phyloP scores from a whole-genome alignment of 1,139 yeast genomes.

The Lizanozyma gosingica region DNA sequence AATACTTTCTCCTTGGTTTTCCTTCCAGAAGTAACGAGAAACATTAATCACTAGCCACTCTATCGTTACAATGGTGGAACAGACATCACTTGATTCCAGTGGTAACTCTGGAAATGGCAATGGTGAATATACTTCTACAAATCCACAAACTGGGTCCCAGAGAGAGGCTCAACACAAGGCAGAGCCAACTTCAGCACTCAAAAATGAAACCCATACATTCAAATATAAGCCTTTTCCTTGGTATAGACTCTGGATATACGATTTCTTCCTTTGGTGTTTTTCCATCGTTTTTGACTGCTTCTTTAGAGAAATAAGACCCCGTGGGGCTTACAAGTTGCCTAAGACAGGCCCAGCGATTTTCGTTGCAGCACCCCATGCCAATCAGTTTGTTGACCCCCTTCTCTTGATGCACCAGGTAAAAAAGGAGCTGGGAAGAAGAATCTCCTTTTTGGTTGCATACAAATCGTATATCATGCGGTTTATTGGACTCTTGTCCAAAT shows the following conservation, averaged over 20 bases:
- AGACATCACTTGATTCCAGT: too few species aligned
- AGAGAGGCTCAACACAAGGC: too few species aligned
- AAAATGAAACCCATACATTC: neutral
- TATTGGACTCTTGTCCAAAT: slow-evolving; percentile 68
- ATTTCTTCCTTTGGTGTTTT: slow-evolving; percentile 28
- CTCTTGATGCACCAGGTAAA: slow-evolving; percentile 77
- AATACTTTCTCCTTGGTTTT: too few species aligned
- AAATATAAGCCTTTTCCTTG: neutral
- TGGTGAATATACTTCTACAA: too few species aligned
- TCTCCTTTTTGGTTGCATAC: slow-evolving; percentile 83
- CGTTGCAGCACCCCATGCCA: slow-evolving; percentile 97
- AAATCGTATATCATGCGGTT: slow-evolving; percentile 59
- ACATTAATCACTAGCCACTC: too few species aligned
- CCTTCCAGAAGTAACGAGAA: too few species aligned
- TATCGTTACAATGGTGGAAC: too few species aligned
- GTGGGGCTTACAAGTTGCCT: slow-evolving; percentile 89
- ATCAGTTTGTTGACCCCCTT: slow-evolving; percentile 91
- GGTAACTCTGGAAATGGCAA: too few species aligned
- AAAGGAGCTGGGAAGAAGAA: slow-evolving; percentile 60
- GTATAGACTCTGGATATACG: slow-evolving; percentile 12
- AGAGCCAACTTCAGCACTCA: too few species aligned
- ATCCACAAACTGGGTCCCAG: too few species aligned
- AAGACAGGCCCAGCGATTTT: slow-evolving; percentile 78
- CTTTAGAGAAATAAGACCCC: slow-evolving; percentile 80
- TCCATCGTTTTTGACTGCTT: slow-evolving; percentile 45